phyloP scores from a whole-genome alignment of 1,139 yeast genomes.

The Tardiomyces digboiensis region DNA sequence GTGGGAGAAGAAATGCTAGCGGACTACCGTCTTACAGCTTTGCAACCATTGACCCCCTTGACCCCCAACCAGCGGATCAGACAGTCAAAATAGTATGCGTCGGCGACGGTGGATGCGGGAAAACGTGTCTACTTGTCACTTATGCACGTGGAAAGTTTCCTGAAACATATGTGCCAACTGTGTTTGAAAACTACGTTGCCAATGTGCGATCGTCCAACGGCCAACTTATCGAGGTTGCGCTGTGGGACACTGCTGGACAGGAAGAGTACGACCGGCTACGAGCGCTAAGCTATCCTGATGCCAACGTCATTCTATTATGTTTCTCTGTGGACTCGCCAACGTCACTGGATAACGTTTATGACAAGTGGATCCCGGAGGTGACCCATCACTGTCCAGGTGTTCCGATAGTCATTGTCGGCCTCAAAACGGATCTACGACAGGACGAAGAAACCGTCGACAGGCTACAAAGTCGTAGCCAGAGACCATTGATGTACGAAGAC shows the following conservation, averaged over 20 bases:
- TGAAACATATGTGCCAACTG: constrained; percentile 74
- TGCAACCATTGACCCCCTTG: background rate
- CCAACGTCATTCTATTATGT: constrained; percentile 60
- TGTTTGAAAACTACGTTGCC: constrained; percentile 89
- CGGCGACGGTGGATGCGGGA: constrained; percentile 96
- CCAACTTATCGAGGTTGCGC: constrained; percentile 75
- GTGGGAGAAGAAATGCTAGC: no score
- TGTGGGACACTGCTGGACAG: constrained; percentile 98
- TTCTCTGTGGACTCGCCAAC: constrained; percentile 59
- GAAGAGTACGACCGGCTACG: constrained; percentile 59
- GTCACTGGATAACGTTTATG: constrained; percentile 51
- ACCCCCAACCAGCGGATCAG: constrained; percentile 8
- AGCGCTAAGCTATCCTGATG: constrained; percentile 58
- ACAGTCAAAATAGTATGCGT: constrained; percentile 63
- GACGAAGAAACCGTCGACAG: constrained; percentile 67
- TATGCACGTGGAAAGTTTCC: constrained; percentile 78
- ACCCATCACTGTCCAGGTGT: constrained; percentile 72
- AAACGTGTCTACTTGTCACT: constrained; percentile 77
- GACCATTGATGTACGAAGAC: constrained; percentile 1
- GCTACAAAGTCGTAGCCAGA: background rate
- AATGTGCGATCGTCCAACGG: constrained; percentile 83
- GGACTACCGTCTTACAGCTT: background rate
- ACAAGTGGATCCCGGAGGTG: constrained; percentile 68
- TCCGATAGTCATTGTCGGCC: constrained; percentile 78
- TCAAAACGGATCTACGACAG: constrained; percentile 81